phyloP scores from a whole-genome alignment of 805 yeast genomes.

The Tetrapisispora iriomotensis region DNA sequence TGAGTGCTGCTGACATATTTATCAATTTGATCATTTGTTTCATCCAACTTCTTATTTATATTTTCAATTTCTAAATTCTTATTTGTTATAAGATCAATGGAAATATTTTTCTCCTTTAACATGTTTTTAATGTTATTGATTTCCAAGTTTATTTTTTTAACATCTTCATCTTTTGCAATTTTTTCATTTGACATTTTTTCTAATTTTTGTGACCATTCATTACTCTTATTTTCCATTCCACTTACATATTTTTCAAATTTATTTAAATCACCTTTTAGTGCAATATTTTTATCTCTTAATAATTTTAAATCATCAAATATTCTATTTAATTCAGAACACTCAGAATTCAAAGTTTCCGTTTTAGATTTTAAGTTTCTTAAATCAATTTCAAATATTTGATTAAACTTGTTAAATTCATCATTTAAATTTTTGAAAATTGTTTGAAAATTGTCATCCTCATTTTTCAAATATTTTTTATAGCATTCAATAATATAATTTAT shows the following conservation, averaged over 20 bases:
- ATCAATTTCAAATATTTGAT: slow-evolving; percentile 40
- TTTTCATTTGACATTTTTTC: slow-evolving; percentile 45
- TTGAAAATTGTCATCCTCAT: slow-evolving; percentile 50
- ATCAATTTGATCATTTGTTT: slow-evolving; percentile 34
- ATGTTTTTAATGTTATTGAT: slow-evolving; percentile 35
- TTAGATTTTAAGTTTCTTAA: slow-evolving; percentile 34
- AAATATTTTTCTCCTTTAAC: slow-evolving; percentile 46
- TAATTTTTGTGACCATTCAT: slow-evolving; percentile 53
- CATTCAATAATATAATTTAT: slow-evolving; percentile 55
- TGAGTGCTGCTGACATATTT: slow-evolving; percentile 38
- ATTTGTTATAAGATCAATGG: slow-evolving; percentile 53
- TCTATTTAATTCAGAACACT: slow-evolving; percentile 36
- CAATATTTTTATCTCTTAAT: slow-evolving; percentile 47
- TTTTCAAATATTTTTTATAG: slow-evolving; percentile 53
- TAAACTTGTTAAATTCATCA: slow-evolving; percentile 42
- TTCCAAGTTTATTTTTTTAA: slow-evolving; percentile 33
- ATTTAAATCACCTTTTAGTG: slow-evolving; percentile 58
- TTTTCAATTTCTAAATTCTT: slow-evolving; percentile 54
- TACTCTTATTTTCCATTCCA: slow-evolving; percentile 52
- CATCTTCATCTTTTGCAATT: slow-evolving; percentile 28
- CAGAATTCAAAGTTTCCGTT: slow-evolving; percentile 32
- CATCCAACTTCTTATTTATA: slow-evolving; percentile 45
- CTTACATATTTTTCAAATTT: slow-evolving; percentile 67
- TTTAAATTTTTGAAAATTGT: slow-evolving; percentile 47
- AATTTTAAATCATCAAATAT: slow-evolving; percentile 38